Evolutionary conservation across 345 rosid genomes (phyloP).

Genomic region (Melaleuca alternifolia): DNA sequence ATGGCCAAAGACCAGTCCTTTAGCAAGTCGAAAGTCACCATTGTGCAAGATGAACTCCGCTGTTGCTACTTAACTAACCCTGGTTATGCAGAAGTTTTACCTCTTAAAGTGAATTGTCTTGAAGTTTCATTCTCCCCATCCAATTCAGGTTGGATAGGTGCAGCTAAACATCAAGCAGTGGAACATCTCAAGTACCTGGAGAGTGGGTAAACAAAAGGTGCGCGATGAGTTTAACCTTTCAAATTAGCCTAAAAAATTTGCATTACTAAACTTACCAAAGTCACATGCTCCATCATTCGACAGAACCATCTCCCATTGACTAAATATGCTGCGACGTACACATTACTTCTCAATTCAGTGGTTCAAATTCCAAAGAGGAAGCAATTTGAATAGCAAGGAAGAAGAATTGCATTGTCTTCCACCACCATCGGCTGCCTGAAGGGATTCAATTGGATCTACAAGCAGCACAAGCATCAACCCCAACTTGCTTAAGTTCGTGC

Average conservation of each 20-base stretch:
- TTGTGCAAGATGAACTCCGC: neutral
- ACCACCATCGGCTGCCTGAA: conserved; percentile 93
- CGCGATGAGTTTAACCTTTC: neutral
- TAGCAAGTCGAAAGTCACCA: neutral
- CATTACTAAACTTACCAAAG: neutral
- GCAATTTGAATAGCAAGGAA: conserved; percentile 94
- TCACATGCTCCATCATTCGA: neutral
- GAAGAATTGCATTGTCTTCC: conserved; percentile 51
- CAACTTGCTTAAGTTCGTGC: neutral
- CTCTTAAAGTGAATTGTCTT: neutral
- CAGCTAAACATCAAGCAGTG: neutral
- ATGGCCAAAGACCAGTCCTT: neutral
- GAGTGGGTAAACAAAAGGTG: neutral
- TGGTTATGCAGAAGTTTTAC: neutral
- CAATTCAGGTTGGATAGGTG: neutral
- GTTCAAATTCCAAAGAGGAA: conserved; percentile 59
- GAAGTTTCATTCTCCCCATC: neutral
- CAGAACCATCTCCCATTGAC: neutral
- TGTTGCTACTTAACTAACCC: neutral
- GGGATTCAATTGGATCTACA: conserved; percentile 78
- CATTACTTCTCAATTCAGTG: neutral
- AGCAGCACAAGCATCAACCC: neutral
- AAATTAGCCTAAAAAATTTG: neutral
- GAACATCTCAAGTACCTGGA: neutral
- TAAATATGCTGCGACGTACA: neutral